These are phyloP conservation scores for Metarhizium anisopliae DNA, from an alignment of 2,329 filamentous ascomycete species.

Conservation along the genomic window DNA sequence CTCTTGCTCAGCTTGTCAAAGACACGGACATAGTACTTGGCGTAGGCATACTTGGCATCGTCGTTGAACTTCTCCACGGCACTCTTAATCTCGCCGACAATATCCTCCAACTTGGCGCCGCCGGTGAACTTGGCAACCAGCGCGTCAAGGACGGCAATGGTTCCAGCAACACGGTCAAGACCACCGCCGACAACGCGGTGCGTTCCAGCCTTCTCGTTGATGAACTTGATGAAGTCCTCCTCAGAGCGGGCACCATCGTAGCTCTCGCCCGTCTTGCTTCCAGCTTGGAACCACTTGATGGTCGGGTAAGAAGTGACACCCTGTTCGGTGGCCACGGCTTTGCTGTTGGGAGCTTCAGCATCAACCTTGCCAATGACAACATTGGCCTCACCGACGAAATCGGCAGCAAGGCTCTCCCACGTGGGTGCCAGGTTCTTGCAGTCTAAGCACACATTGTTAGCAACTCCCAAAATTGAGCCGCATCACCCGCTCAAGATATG, in stretches of 20 bases:
- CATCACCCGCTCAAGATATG: too few species aligned
- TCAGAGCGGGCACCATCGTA: constrained; percentile 75
- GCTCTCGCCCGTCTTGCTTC: constrained; percentile 58
- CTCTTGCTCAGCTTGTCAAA: constrained; percentile 76
- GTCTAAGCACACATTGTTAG: constrained; percentile 45
- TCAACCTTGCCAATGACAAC: constrained; percentile 94
- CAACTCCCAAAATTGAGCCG: not conserved
- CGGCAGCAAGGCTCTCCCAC: constrained; percentile 79
- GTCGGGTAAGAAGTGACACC: constrained; percentile 85
- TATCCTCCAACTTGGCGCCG: constrained; percentile 51
- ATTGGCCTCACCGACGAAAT: constrained; percentile 67
- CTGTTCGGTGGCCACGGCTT: constrained; percentile 65
- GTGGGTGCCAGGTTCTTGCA: constrained; percentile 89
- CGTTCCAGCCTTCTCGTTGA: constrained; percentile 86
- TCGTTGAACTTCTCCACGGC: constrained; percentile 57
- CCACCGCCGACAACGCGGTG: constrained; percentile 75
- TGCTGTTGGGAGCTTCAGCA: constrained; percentile 79
- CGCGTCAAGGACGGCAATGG: constrained; percentile 67
- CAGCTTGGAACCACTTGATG: constrained; percentile 94
- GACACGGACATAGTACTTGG: constrained; percentile 89
- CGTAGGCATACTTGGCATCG: constrained; percentile 61
- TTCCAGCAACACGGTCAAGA: constrained; percentile 71
- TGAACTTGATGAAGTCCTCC: constrained; percentile 64
- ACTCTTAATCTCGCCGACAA: constrained; percentile 64
- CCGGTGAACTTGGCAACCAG: constrained; percentile 67